A percentile compares a stretch with the other conserved stretches of the same genome.
Evolutionary conservation across 2,329 filamentous ascomycete genomes (phyloP).

Genomic region (Alternaria longipes): DNA sequence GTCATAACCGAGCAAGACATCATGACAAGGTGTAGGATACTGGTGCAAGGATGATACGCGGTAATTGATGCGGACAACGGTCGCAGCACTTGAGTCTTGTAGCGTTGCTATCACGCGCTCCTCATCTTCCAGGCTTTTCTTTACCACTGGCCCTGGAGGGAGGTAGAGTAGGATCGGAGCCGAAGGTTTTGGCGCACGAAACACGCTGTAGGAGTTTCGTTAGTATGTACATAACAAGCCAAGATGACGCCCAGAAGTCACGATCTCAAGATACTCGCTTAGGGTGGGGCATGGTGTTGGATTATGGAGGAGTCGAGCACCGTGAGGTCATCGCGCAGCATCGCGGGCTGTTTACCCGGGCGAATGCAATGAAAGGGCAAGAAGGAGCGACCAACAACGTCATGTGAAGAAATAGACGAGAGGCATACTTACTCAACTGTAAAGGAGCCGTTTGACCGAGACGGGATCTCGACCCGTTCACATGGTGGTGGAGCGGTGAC

Average conservation of each 20-base stretch:
- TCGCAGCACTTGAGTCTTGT: constrained; percentile 48
- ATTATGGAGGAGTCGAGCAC: not conserved
- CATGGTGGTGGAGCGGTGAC: constrained; percentile 29
- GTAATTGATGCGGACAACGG: constrained; percentile 58
- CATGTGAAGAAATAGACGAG: constrained; percentile 8
- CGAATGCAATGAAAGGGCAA: not conserved
- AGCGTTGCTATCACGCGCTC: constrained; percentile 47
- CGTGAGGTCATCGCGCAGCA: constrained; percentile 19
- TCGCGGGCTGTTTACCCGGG: not conserved
- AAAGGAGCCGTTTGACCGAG: constrained; percentile 55
- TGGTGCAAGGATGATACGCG: constrained; percentile 48
- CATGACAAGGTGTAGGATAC: constrained; percentile 59
- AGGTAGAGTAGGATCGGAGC: constrained; percentile 54
- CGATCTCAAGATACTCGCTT: constrained; percentile 1
- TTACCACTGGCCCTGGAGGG: constrained; percentile 53
- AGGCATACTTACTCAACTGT: constrained; percentile 51
- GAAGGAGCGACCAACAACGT: constrained; percentile 3
- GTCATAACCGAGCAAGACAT: constrained; percentile 58
- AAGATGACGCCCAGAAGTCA: not conserved
- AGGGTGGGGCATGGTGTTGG: constrained; percentile 7
- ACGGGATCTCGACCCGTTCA: constrained; percentile 49
- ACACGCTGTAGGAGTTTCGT: constrained; percentile 41
- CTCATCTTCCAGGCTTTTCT: constrained; percentile 37
- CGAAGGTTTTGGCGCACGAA: constrained; percentile 38
- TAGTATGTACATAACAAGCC: constrained; percentile 1